Evolutionary conservation across 1,139 yeast species (phyloP).

Genomic region (Starmera stellimalicola): DNA sequence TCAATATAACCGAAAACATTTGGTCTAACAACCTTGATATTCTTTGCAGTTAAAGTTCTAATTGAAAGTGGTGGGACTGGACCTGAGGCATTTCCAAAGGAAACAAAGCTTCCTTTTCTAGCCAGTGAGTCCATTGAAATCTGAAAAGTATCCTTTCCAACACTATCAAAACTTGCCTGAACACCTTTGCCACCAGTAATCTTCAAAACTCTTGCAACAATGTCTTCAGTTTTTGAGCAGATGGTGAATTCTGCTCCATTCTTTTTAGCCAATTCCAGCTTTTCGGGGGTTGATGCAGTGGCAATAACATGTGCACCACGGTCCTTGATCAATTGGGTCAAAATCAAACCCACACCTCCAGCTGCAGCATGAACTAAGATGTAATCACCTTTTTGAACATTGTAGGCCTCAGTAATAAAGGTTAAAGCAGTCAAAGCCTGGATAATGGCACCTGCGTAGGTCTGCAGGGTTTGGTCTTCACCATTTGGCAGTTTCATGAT

Average conservation of each 20-base stretch:
- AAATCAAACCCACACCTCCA: conserved; percentile 78
- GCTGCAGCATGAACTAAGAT: conserved; percentile 87
- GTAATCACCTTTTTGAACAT: conserved; percentile 57
- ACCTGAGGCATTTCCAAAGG: conserved; percentile 88
- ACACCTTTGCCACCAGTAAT: conserved; percentile 69
- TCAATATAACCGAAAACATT: conserved; percentile 41
- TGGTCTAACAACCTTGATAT: conserved; percentile 59
- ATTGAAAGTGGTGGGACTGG: conserved; percentile 59
- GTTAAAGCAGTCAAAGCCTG: conserved; percentile 80
- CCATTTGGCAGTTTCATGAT: conserved; percentile 42
- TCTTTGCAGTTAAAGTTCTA: conserved; percentile 45
- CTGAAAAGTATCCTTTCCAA: conserved; percentile 74
- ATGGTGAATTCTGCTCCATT: conserved; percentile 72
- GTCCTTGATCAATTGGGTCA: conserved; percentile 50
- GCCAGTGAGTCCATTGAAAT: conserved; percentile 52
- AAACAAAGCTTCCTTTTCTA: conserved; percentile 64
- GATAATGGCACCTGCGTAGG: conserved; percentile 50
- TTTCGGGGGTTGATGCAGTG: conserved; percentile 66
- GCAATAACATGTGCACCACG: conserved; percentile 80
- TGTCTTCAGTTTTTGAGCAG: conserved; percentile 48
- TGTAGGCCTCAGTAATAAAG: conserved; percentile 54
- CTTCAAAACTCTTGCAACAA: conserved; percentile 49
- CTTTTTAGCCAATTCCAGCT: conserved; percentile 46
- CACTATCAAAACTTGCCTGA: conserved; percentile 64
- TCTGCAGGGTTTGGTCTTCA: conserved; percentile 37